Conservation (phyloP, 106 monocot species). For the Phalaenopsis equestris region DNA sequence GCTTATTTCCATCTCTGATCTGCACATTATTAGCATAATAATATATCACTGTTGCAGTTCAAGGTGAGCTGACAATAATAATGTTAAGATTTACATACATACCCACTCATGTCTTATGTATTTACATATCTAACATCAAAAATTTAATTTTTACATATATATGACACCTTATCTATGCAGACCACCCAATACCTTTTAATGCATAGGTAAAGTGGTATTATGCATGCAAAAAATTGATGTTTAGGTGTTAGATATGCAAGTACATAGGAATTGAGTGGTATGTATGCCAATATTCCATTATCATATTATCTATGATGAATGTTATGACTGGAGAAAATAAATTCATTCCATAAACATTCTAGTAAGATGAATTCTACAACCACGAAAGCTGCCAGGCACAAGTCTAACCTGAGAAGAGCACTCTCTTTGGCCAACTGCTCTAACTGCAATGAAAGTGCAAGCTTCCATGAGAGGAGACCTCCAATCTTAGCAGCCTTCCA, state of each 20-base stretch:
- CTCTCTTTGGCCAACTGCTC: conserved; percentile 45
- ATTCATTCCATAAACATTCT: not conserved
- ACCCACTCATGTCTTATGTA: too few species aligned
- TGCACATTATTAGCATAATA: conserved; percentile 16
- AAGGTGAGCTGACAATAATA: not conserved
- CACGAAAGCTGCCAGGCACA: not conserved
- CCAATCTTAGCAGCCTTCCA: conserved; percentile 50
- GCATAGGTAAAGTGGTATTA: too few species aligned
- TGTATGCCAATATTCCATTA: not conserved
- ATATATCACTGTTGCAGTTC: not conserved
- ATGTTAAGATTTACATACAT: too few species aligned
- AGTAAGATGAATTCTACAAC: not conserved
- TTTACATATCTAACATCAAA: too few species aligned
- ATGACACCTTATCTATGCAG: too few species aligned
- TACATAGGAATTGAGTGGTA: too few species aligned
- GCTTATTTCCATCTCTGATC: conserved; percentile 47
- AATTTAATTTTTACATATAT: too few species aligned
- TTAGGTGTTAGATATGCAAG: too few species aligned
- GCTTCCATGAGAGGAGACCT: conserved; percentile 60
- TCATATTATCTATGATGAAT: not conserved
- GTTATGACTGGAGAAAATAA: not conserved
- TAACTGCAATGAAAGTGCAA: conserved; percentile 34
- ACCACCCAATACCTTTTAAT: too few species aligned
- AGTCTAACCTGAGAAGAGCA: conserved; percentile 52
- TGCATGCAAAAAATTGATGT: too few species aligned